Percentiles rank a stretch among this genome's conserved stretches.
Conservation (phyloP, 2,329 filamentous ascomycete species). For the Alternaria triticimaculans region DNA sequence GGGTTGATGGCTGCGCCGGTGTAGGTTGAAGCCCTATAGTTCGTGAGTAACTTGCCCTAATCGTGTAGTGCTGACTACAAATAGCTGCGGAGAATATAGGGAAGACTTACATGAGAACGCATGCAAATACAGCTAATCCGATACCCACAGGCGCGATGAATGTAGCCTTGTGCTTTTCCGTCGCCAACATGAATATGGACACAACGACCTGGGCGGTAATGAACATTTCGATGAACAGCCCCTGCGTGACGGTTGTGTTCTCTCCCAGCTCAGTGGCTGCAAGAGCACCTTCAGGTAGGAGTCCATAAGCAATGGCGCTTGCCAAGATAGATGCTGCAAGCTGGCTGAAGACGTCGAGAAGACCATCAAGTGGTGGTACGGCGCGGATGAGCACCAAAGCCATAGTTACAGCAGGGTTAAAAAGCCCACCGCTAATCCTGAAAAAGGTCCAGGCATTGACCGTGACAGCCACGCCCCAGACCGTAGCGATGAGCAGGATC, state of each 20-base stretch:
- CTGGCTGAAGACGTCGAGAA: not conserved
- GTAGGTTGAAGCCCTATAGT: not conserved
- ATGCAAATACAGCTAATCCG: not conserved
- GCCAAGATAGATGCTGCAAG: not conserved
- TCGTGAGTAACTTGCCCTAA: not conserved
- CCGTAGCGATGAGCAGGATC: not conserved
- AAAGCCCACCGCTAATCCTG: not conserved
- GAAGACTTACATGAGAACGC: not conserved
- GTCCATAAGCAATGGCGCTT: not conserved
- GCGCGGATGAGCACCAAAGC: not conserved
- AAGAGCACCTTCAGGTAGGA: not conserved
- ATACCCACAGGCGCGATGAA: not conserved
- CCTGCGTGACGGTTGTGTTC: not conserved
- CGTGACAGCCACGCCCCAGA: not conserved
- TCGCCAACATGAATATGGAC: not conserved
- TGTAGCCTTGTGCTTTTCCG: not conserved
- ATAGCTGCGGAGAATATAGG: not conserved
- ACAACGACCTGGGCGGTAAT: not conserved
- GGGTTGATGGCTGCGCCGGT: not conserved
- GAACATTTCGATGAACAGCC: not conserved
- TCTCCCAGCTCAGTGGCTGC: not conserved
- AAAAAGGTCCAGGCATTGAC: constrained; percentile 1
- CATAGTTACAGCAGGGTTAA: not conserved
- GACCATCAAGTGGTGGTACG: not conserved
- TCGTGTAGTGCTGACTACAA: not conserved